A percentile compares a stretch with the other conserved stretches of the same genome.
These are phyloP conservation scores for Mortierella sp. DNA, from an alignment of 371 early-diverging fungal genomes.

Conservation along the genomic window DNA sequence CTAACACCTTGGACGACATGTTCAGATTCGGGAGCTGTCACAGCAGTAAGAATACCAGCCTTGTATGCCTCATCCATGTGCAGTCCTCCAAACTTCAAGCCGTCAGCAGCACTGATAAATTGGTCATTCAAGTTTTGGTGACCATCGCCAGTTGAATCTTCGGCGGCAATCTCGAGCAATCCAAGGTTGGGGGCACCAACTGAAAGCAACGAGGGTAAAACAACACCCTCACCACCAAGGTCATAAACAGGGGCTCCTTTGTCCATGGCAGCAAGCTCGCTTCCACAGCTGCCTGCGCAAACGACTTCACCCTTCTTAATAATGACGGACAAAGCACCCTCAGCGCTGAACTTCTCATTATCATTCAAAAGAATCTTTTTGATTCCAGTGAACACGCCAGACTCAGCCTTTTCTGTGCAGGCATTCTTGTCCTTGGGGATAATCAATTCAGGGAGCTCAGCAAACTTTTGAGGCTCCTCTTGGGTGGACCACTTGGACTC, in stretches of 20 bases:
- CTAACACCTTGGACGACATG: slow-evolving; percentile 66
- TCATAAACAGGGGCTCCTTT: slow-evolving; percentile 46
- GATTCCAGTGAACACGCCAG: slow-evolving; percentile 52
- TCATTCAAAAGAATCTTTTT: slow-evolving; percentile 41
- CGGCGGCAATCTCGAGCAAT: slow-evolving; percentile 68
- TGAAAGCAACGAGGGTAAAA: slow-evolving; percentile 61
- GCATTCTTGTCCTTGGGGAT: slow-evolving; percentile 33
- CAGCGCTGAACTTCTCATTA: slow-evolving; percentile 25
- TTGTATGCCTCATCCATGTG: slow-evolving; percentile 73
- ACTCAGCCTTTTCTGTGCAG: slow-evolving; percentile 49
- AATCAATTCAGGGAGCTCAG: slow-evolving; percentile 27
- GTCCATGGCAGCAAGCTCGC: slow-evolving; percentile 32
- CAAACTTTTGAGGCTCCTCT: slow-evolving; percentile 26
- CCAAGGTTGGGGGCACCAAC: slow-evolving; percentile 62
- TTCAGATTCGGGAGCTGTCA: slow-evolving; percentile 62
- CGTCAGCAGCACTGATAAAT: slow-evolving; percentile 66
- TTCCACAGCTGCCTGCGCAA: slow-evolving; percentile 69
- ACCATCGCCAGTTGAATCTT: slow-evolving; percentile 69
- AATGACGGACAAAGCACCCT: slow-evolving; percentile 57
- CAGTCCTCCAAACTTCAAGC: slow-evolving; percentile 68
- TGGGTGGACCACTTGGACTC: slow-evolving; percentile 27
- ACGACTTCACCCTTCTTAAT: slow-evolving; percentile 63
- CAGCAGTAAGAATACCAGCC: slow-evolving; percentile 69
- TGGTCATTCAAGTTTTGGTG: slow-evolving; percentile 18
- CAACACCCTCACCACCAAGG: slow-evolving; percentile 52